Evolutionary conservation across 495 filamentous ascomycete species (phyloP).

Genomic region (Baudoinia panamericana): DNA sequence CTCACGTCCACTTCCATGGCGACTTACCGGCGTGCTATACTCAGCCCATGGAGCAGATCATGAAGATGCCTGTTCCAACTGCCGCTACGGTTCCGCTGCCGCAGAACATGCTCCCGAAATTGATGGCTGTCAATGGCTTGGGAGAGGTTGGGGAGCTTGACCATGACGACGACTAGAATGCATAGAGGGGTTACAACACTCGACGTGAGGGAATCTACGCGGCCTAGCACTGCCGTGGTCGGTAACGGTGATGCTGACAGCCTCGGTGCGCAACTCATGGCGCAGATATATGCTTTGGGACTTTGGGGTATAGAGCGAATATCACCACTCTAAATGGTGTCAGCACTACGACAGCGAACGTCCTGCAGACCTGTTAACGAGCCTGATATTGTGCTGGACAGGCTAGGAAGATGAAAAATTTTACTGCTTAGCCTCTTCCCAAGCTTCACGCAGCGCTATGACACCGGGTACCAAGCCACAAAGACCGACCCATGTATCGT

Average conservation of each 20-base stretch:
- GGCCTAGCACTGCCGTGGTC: too few relatives aligned
- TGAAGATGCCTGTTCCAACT: neutral
- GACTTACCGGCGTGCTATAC: conserved; percentile 13
- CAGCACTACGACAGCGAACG: too few relatives aligned
- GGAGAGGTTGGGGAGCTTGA: conserved; percentile 5
- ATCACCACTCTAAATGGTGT: too few relatives aligned
- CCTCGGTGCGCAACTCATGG: too few relatives aligned
- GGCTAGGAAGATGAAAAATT: too few relatives aligned
- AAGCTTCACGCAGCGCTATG: conserved; percentile 6
- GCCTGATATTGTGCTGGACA: too few relatives aligned
- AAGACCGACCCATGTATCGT: conserved; percentile 10
- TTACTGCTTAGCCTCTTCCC: conserved; percentile 5
- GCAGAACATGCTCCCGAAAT: neutral
- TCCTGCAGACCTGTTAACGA: too few relatives aligned
- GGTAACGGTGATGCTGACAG: too few relatives aligned
- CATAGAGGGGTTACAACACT: too few relatives aligned
- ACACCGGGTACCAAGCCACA: conserved; percentile 11
- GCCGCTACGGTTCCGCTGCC: neutral
- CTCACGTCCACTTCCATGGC: conserved; percentile 5
- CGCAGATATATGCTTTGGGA: too few relatives aligned
- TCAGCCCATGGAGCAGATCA: conserved; percentile 5
- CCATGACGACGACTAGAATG: neutral
- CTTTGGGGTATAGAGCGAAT: too few relatives aligned
- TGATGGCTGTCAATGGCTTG: neutral
- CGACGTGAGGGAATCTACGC: too few relatives aligned